Base-by-base conservation (phyloP, 1,139 yeast genomes). In the Hemisphaericaspora xylanilytica region DNA sequence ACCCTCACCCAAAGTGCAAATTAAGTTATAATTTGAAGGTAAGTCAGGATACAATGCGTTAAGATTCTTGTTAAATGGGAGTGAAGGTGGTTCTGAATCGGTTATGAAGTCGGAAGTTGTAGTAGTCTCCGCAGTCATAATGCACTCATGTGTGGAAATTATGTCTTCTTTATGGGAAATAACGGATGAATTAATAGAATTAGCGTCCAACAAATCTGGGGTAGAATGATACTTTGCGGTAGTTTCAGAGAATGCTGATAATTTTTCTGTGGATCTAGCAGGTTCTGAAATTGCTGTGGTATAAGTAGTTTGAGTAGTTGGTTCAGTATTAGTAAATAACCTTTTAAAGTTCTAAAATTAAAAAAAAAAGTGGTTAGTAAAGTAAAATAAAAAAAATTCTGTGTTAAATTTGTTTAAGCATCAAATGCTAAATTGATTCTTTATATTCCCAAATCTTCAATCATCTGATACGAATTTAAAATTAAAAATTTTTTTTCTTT, bases 1-100 rank as follows among this genome's bases (percentile, higher is more conserved):
- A 12, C 97, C 97, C 57, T 86, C 92, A 1, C 90, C 90, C 10
- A 84, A 50, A 3, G 67, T 49, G 14, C 55, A 45, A 8, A 59
- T 41, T 12, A 63, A 40, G 34, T 52, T 46, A 39, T 51, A 63
- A 11, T 59, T 45, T 13, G 47, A 33, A 3, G 68, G 68, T 34
- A 61, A 46, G 30, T 57, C 55, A 3, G 59, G 57, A 32, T 52
- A 57, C 28, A 51, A 33, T 22, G 47, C 52, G 20, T 47, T 44
- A n/a, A 48, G 39, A n/a, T 49, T 25, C 8, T 42, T 28, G 16
- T 41, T 40, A 24, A 43, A 33, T n/a, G 49, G 28, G 14, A 45
- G 44, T n/a, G 43, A 9, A 22, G 11, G 11, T 22, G n/a, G 26
- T 22, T 22, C 21, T 20, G 47, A 30, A n/a, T 29, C 29, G 3